Base-by-base conservation (phyloP, 371 early-diverging fungal genomes). In the Zychaea mexicana region DNA sequence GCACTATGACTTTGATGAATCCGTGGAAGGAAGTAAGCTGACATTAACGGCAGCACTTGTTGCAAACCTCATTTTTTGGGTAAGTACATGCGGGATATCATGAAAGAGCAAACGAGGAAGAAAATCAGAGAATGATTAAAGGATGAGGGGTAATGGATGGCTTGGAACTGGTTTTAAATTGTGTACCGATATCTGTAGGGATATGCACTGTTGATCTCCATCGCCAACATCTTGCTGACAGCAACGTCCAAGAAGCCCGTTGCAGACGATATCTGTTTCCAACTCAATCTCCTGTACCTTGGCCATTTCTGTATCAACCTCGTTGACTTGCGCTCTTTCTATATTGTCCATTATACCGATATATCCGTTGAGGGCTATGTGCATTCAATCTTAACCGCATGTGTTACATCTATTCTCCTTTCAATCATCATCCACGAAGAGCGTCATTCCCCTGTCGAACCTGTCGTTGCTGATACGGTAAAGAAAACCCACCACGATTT, bases 291-390 rank as follows among this genome's bases (percentile, higher is more conserved):
- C 1, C 59, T 78, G 10, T 78, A 75, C 28, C 9, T 64, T 8
- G 49, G 57, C 2, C 62, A 61, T 36, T 70, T 78, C 22, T 17
- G 73, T n/a, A 39, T 75, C 28, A 58, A 58, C 8, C 15, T 69
- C 2, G 42, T 77, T 19, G 74, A 82, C 57, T 17, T 72, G 3
- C 68, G 68, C 22, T 71, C 82, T 1, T 75, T 67, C 46, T 82
- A 78, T 52, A 42, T 69, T 32, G 56, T 65, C 2, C 69, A 68
- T 36, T 63, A 63, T 28, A 65, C 61, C 19, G 61, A 68, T 9
- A 31, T 46, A 17, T 32, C 62, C 24, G 28, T 53, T n/a, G 30
- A 42, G 13, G 74, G 76, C 2, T 82, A 82, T 55, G 9, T 49
- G 8, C 38, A 71, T 30, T 56, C 74, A 21, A n/a, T 78, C n/a